Base-by-base conservation (phyloP, 1,139 yeast genomes). In the Blastobotrys serpentis region DNA sequence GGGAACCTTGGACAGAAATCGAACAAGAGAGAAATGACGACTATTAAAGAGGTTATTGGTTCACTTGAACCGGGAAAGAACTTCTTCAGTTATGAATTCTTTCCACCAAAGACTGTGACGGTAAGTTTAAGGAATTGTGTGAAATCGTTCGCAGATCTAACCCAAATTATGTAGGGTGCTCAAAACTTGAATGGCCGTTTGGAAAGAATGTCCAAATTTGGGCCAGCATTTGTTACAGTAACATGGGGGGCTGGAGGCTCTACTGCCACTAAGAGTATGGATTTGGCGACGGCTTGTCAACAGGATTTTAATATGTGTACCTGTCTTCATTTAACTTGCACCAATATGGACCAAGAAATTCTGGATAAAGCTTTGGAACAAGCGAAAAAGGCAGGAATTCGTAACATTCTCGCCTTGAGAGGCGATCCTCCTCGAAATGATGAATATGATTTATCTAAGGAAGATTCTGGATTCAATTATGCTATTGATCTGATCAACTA, bases 181-280 rank as follows among this genome's bases (percentile, higher is more conserved):
- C 77, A 86, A 54, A 92, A 94, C 67, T 72, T 92, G 54, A 72
- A 86, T 45, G 88, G 90, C 30, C 83, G 99, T 68, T 79, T 92
- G 68, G 81, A 81, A 61, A 82, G 99, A 63, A 85, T 92, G 94
- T 80, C 86, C 61, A 84, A 86, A 2, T 71, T 92, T 55, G 90
- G 89, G 48, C 98, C 98, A 2, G 70, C 85, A 19, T 94, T 92
- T 65, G 83, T 90, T 47, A 87, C 96, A 2, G 85, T 94, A 8
- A 94, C 99, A 0, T 92, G 98, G 98, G 98, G 98, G 23, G 98
- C 98, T 6, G 98, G 98, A 34, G 98, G 98, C 1, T 82, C 95
- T 2, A 89, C 98, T 3, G 82, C 94, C 47, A 84, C 80, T 49
- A 89, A 88, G 69, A 86, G 97, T 0, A 69, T 92, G 52, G 94